Conservation (phyloP, 495 filamentous ascomycete species). For the Hypomontagnella monticulosa region DNA sequence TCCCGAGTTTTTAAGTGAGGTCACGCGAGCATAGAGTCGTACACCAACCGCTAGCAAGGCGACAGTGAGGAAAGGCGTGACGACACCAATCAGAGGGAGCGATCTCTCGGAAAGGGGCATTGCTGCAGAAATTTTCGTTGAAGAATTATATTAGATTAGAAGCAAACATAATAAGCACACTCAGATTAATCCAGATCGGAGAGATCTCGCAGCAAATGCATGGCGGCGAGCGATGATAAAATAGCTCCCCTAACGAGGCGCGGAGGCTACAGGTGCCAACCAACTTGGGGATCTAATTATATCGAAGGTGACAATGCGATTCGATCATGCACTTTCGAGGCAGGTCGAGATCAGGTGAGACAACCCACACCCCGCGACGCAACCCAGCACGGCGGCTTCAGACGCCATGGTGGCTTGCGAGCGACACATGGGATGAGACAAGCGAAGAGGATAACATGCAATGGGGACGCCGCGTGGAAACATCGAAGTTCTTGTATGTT, state of each 20-base stretch:
- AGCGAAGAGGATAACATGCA: not conserved
- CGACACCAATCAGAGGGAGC: constrained; percentile 11
- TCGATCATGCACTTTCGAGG: constrained; percentile 6
- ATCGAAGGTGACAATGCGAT: not conserved
- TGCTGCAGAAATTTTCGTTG: not conserved
- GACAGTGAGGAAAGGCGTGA: constrained; percentile 17
- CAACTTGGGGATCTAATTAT: constrained; percentile 11
- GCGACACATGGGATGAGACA: constrained; percentile 7
- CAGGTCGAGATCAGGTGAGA: not conserved
- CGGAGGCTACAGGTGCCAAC: not conserved
- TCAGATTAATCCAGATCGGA: too few species aligned
- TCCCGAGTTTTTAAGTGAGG: constrained; percentile 23
- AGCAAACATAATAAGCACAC: not conserved
- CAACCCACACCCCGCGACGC: not conserved
- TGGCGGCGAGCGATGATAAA: constrained; percentile 6
- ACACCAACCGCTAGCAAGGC: constrained; percentile 23
- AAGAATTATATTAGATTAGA: constrained; percentile 8
- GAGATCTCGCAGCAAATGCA: not conserved
- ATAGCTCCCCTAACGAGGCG: not conserved
- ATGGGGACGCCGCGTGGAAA: not conserved
- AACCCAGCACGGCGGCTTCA: not conserved
- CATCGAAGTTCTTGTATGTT: constrained; percentile 10
- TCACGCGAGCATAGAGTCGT: constrained; percentile 27
- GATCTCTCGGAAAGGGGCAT: constrained; percentile 20
- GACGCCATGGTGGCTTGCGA: constrained; percentile 7